Conservation (phyloP, 2,329 filamentous ascomycete genomes). For the Epicoccum sorghinum region DNA sequence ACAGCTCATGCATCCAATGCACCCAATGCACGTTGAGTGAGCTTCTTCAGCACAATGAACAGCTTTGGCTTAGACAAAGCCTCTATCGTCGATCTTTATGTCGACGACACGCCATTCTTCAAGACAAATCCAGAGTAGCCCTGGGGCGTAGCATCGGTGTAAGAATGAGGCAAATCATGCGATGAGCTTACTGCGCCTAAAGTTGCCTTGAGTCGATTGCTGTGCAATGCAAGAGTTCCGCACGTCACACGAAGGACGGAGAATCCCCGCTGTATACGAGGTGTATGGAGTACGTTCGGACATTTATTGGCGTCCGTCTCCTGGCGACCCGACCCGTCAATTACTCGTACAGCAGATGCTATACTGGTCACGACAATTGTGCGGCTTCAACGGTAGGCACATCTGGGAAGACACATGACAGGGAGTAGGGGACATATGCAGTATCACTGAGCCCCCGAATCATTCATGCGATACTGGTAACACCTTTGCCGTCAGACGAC, state of each 20-base stretch:
- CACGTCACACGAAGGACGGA: slow-evolving; percentile 1
- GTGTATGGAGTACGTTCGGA: not conserved
- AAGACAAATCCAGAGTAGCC: not conserved
- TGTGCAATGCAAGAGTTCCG: slow-evolving; percentile 7
- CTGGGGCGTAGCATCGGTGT: not conserved
- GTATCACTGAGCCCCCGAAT: too few species aligned
- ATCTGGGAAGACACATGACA: too few species aligned
- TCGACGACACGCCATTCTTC: slow-evolving; percentile 4
- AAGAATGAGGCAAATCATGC: slow-evolving; percentile 1
- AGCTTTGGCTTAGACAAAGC: slow-evolving; percentile 2
- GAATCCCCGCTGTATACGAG: not conserved
- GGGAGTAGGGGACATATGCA: too few species aligned
- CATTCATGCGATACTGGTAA: too few species aligned
- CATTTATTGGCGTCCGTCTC: slow-evolving; percentile 4
- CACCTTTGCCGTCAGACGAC: too few species aligned
- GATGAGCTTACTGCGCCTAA: slow-evolving; percentile 4
- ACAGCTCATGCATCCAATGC: slow-evolving; percentile 5
- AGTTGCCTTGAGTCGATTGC: slow-evolving; percentile 6
- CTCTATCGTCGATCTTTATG: slow-evolving; percentile 6
- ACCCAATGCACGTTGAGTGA: slow-evolving; percentile 8
- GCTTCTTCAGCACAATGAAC: slow-evolving; percentile 9
- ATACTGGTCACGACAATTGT: not conserved
- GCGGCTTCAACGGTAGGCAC: not conserved
- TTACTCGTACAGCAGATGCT: not conserved
- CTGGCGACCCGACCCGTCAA: slow-evolving; percentile 4